These are phyloP conservation scores for Erodium moschatum DNA, from an alignment of 441 rosid genomes.

Conservation along the genomic window DNA sequence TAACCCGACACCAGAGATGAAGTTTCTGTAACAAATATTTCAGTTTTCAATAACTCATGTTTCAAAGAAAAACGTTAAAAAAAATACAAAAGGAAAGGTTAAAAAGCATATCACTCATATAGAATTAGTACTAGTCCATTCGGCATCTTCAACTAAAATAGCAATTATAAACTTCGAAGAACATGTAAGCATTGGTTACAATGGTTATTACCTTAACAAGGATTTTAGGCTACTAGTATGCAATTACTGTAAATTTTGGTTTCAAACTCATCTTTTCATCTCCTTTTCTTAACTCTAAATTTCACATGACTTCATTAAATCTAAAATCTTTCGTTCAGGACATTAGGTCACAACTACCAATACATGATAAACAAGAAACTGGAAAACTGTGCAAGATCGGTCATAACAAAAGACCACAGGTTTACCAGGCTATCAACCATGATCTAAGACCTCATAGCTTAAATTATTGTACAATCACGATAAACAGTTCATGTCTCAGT, in stretches of 20 bases:
- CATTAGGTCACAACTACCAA: neutral
- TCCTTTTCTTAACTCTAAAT: neutral
- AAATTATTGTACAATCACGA: neutral
- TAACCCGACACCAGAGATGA: slow-evolving; percentile 65
- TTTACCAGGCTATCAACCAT: neutral
- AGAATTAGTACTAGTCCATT: neutral
- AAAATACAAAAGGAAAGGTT: neutral
- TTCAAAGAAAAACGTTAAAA: neutral
- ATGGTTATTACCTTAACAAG: neutral
- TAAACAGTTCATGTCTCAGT: neutral
- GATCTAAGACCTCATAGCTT: neutral
- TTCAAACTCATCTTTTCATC: too few relatives aligned
- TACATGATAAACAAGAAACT: neutral
- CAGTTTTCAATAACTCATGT: neutral
- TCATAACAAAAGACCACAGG: neutral
- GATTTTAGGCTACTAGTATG: neutral
- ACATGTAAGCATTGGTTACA: too few relatives aligned
- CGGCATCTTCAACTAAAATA: neutral
- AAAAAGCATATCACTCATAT: neutral
- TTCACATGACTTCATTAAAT: neutral
- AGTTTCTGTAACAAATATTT: slow-evolving; percentile 50
- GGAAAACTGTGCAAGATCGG: neutral
- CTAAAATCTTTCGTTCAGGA: neutral
- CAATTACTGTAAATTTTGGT: neutral
- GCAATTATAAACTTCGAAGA: too few relatives aligned